These are phyloP conservation scores for Bondarzewia mesenterica DNA, from an alignment of 1,284 basidiomycete genomes.

Conservation along the genomic window DNA sequence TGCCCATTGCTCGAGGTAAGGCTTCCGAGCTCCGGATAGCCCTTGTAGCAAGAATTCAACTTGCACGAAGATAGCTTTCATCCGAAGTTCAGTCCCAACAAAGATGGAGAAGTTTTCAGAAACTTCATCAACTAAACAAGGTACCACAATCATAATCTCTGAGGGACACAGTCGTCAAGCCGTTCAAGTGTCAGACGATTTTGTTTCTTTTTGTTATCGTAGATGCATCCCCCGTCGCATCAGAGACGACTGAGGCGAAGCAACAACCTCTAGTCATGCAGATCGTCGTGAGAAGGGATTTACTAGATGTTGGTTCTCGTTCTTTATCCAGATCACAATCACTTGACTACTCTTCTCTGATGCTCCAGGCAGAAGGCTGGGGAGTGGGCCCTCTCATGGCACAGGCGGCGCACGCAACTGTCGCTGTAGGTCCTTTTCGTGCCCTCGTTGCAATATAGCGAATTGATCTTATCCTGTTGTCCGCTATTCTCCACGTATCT, in stretches of 20 bases:
- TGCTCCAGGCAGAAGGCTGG: slow-evolving; percentile 36
- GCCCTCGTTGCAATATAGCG: neutral
- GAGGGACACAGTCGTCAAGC: too few species aligned
- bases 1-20: too few species aligned
- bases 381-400: slow-evolving; percentile 48
- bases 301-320: slow-evolving; percentile 29
- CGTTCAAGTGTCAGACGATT: too few species aligned
- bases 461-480: neutral
- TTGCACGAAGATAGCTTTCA: too few species aligned
- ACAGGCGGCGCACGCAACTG: slow-evolving; percentile 44
- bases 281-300: slow-evolving; percentile 35
- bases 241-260: neutral
- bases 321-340: neutral
- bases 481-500: neutral
- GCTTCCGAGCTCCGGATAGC: too few species aligned
- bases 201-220: too few species aligned
- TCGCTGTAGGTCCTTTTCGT: slow-evolving; percentile 25
- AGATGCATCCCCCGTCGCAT: too few species aligned
- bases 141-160: too few species aligned
- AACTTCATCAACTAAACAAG: too few species aligned
- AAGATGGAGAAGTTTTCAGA: too few species aligned
- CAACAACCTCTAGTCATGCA: slow-evolving; percentile 32
- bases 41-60: too few species aligned
- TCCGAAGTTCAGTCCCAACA: too few species aligned
- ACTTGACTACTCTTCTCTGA: slow-evolving; percentile 2